Conservation (phyloP, 768 basidiomycete species). For the Chlorophyllum brunneum region DNA sequence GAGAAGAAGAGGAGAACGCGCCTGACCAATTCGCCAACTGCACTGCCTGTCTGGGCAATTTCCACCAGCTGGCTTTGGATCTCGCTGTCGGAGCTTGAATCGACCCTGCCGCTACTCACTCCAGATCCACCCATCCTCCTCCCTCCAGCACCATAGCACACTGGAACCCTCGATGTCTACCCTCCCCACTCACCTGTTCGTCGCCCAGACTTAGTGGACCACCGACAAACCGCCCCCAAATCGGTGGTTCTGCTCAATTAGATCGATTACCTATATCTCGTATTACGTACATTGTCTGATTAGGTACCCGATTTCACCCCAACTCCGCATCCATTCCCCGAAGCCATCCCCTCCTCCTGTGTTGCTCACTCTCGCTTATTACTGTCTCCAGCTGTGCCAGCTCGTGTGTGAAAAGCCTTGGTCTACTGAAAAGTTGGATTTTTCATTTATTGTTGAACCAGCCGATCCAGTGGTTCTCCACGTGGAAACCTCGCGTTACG, state of each 20-base stretch:
- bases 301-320: conserved; percentile 14
- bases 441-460: background rate
- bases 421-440: too few species aligned
- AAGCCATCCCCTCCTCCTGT: background rate
- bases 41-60: conserved; percentile 13
- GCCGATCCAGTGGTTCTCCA: conserved; percentile 6
- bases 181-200: background rate
- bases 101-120: background rate
- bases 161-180: background rate
- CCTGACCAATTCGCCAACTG: conserved; percentile 13
- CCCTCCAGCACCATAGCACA: background rate
- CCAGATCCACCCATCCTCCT: background rate
- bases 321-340: conserved; percentile 5
- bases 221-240: background rate
- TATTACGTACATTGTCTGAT: conserved; percentile 12
- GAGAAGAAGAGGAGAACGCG: conserved; percentile 14
- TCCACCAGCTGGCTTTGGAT: conserved; percentile 15
- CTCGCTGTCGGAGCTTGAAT: conserved; percentile 15
- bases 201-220: background rate
- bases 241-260: conserved; percentile 8
- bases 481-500: conserved; percentile 11
- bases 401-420: too few species aligned
- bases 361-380: background rate
- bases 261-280: conserved; percentile 11
- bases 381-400: background rate